Evolutionary conservation across 495 filamentous ascomycete species (phyloP).

Genomic region (Oidiodendron maius): DNA sequence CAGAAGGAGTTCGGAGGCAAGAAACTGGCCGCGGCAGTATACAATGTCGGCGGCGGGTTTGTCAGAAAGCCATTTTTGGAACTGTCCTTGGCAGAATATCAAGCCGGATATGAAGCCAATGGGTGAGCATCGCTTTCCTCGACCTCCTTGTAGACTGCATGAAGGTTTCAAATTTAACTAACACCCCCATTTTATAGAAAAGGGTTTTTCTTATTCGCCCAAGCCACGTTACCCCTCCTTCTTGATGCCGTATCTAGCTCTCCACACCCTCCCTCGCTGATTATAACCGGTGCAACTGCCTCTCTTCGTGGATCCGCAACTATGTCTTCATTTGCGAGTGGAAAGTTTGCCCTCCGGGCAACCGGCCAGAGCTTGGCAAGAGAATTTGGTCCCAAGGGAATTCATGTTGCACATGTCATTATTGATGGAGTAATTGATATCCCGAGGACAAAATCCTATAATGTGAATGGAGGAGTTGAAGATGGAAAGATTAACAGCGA

Average conservation of each 20-base stretch:
- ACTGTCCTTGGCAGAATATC: slow-evolving; percentile 57
- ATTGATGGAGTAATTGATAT: slow-evolving; percentile 90
- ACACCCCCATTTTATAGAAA: slow-evolving; percentile 38
- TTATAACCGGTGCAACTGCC: slow-evolving; percentile 87
- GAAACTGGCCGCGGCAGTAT: slow-evolving; percentile 70
- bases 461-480: slow-evolving; percentile 45
- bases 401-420: slow-evolving; percentile 82
- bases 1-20: slow-evolving; percentile 41
- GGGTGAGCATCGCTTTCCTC: slow-evolving; percentile 38
- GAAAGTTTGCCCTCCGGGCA: slow-evolving; percentile 78
- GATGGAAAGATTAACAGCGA: slow-evolving; percentile 78
- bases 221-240: slow-evolving; percentile 66
- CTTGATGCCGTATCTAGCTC: slow-evolving; percentile 45
- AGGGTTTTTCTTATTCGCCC: slow-evolving; percentile 75
- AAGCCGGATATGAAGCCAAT: slow-evolving; percentile 47
- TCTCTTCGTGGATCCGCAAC: slow-evolving; percentile 66
- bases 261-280: slow-evolving; percentile 66
- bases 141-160: neutral
- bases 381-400: slow-evolving; percentile 84
- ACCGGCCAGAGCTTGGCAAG: slow-evolving; percentile 72
- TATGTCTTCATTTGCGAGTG: slow-evolving; percentile 67
- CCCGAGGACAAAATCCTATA: slow-evolving; percentile 57
- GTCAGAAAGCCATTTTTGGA: slow-evolving; percentile 79
- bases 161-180: neutral
- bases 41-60: slow-evolving; percentile 71